Percentiles rank a stretch among this genome's conserved stretches.
Evolutionary conservation across 306 rosid genomes (phyloP).

Genomic region (Vigna reflexopilosa): DNA sequence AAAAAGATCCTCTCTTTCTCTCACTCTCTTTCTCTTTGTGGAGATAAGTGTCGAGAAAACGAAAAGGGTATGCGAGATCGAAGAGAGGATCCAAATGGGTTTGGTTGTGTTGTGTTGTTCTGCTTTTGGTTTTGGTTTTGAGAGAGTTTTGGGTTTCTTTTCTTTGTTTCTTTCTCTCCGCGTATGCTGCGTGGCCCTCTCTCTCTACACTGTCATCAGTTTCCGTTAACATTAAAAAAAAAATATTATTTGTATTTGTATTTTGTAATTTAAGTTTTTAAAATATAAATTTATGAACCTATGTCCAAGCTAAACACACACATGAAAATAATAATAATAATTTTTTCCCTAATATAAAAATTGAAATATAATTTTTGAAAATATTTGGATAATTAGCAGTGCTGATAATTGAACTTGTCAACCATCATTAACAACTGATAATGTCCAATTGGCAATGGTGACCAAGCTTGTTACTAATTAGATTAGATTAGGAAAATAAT

Average conservation of each 20-base stretch:
- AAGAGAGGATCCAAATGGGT: constrained; percentile 26
- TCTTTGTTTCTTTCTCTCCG: neutral
- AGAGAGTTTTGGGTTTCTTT: neutral
- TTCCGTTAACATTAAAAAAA: neutral
- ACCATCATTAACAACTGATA: neutral
- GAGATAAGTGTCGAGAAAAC: neutral
- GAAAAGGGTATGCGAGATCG: constrained; percentile 20
- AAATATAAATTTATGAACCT: neutral
- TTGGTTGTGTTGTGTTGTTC: neutral
- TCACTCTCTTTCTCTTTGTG: constrained; percentile 15
- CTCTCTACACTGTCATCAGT: constrained; percentile 12
- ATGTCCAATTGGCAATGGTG: neutral
- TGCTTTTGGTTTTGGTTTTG: neutral
- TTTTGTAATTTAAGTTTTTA: no score
- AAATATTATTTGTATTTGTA: no score
- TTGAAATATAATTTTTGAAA: neutral
- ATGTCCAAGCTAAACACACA: neutral
- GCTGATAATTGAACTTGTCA: neutral
- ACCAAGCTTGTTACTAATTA: neutral
- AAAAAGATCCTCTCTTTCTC: constrained; percentile 12
- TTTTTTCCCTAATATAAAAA: neutral
- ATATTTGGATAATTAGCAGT: neutral
- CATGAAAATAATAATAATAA: neutral
- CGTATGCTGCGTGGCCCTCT: constrained; percentile 26
- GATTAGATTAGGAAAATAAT: neutral